phyloP scores from a whole-genome alignment of 2,329 filamentous ascomycete genomes.

The Beauveria rudraprayagi region DNA sequence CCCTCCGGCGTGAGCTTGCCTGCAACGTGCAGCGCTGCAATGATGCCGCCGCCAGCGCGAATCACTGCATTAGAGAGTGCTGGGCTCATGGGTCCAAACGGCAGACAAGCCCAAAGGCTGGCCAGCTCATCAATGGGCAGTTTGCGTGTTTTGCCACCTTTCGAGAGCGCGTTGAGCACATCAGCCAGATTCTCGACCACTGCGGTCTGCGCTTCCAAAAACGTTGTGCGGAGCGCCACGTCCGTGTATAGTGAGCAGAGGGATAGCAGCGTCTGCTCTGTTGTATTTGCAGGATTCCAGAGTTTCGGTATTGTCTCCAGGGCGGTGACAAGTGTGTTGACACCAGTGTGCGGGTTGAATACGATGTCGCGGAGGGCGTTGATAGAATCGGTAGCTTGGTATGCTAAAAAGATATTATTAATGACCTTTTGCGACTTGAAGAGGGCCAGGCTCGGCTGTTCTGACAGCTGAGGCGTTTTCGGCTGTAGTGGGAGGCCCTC shows the following conservation, averaged over 20 bases:
- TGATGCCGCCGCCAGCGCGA: conserved; percentile 37
- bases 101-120: conserved; percentile 33
- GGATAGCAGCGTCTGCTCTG: conserved; percentile 20
- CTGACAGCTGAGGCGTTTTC: conserved; percentile 16
- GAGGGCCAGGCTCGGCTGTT: conserved; percentile 27
- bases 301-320: conserved; percentile 30
- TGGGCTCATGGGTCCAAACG: conserved; percentile 35
- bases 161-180: conserved; percentile 34
- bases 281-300: conserved; percentile 18
- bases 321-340: conserved; percentile 29
- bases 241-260: conserved; percentile 37
- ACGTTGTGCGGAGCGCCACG: conserved; percentile 28
- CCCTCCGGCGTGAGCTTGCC: conserved; percentile 13
- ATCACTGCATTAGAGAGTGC: conserved; percentile 42
- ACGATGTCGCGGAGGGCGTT: conserved; percentile 21
- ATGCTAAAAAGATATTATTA: conserved; percentile 28
- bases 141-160: conserved; percentile 16
- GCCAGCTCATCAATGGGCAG: conserved; percentile 28
- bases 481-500: conserved; percentile 15
- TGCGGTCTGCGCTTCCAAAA: conserved; percentile 37
- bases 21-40: conserved; percentile 26
- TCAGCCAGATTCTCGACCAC: conserved; percentile 40
- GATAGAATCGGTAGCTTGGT: conserved; percentile 16
- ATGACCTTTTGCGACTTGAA: conserved; percentile 31
- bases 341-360: conserved; percentile 20